phyloP scores from a whole-genome alignment of 78 protist species.

The Dictyostelium firmibasis region DNA sequence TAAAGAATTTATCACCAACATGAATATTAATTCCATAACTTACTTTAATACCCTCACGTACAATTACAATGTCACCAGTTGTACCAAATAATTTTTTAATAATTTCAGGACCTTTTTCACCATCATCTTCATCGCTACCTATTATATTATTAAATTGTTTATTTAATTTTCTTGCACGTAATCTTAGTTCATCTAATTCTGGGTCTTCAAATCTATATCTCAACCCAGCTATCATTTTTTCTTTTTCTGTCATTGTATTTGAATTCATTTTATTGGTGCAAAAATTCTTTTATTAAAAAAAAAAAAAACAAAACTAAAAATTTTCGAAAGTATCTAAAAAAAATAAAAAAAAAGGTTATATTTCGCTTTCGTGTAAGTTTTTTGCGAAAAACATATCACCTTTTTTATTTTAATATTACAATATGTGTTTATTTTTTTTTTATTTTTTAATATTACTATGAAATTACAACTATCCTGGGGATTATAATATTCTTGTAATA shows the following conservation, averaged over 20 bases:
- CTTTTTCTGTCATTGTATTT: conserved; percentile 20
- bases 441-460: too few relatives aligned
- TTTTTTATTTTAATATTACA: too few relatives aligned
- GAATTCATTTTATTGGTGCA: background rate
- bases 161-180: conserved; percentile 1
- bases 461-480: too few relatives aligned
- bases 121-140: background rate
- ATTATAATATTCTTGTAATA: too few relatives aligned
- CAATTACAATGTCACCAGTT: background rate
- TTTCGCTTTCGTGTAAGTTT: too few relatives aligned
- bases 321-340: too few relatives aligned
- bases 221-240: conserved; percentile 48
- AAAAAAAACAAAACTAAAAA: too few relatives aligned
- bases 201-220: conserved; percentile 5
- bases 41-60: conserved; percentile 67
- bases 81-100: background rate
- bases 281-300: background rate
- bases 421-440: background rate
- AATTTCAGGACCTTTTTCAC: background rate
- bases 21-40: conserved; percentile 82
- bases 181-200: conserved; percentile 23
- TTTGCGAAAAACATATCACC: too few relatives aligned
- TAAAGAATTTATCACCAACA: conserved; percentile 35
- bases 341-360: too few relatives aligned
- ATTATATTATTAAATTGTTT: background rate